Base-by-base conservation (phyloP, 192 early-diverging fungal genomes). In the Umbelopsis ramanniana region DNA sequence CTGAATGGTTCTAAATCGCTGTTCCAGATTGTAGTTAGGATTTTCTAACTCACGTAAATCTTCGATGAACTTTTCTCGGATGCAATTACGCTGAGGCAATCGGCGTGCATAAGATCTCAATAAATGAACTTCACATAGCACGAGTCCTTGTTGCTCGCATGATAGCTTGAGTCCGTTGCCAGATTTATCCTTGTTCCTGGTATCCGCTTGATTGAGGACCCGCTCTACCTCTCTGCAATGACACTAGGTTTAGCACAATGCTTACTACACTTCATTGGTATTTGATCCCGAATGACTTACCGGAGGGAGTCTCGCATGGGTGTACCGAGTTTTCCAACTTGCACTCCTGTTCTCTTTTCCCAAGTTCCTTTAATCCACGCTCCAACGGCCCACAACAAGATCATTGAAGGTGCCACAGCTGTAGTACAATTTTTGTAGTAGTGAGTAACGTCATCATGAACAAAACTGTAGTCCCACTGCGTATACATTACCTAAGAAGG, bases 21-120 rank as follows among this genome's bases (percentile, higher is more conserved):
- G 91, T 0, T 67, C 2, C 3, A 79, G 79, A 50, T 71, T 80
- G 67, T 89, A 79, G 35, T 55, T 46, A 11, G 81, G 79, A 69
- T 87, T 82, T 76, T 95, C 94, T 21, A 96, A 82, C 57, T 94
- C 93, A 11, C 89, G 82, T 38, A 96, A 70, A 79, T 96, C 95
- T 74, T 95, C 88, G 37, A 94, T 69, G 68, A 95, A 94, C 54
- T 84, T 79, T 9, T 84, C 74, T 17, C 89, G 85, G 17, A 87
- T 73, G 45, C 79, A 85, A 38, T 79, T 83, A 43, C 73, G 45
- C 8, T 76, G 57, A 12, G 90, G 86, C 43, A 91, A 47, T 21
- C 66, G 67, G 6, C 63, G 55, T 10, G 84, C 86, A 68, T 81
- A 84, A 14, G 74, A 69, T 29, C 86, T 81, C 67, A 93, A 70